Base-by-base conservation (phyloP, 129 eudicot genomes). In the Ambrosia trifida region DNA sequence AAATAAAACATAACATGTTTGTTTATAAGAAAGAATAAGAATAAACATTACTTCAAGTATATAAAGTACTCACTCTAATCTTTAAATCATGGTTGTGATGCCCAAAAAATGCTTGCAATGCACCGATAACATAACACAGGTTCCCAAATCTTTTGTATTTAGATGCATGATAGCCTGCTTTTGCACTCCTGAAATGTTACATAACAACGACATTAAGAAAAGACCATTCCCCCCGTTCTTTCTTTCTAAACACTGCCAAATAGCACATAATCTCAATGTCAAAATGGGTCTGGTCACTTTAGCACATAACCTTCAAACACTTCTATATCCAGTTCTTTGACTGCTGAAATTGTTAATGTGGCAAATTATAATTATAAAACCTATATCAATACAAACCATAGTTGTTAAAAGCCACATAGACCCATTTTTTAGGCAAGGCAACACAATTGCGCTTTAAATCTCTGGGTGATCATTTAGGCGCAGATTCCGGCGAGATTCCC, bases 141-240 rank as follows among this genome's bases (percentile, higher is more conserved):
- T 79, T 94, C 72, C 99, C 99, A 75, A 94, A 94, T 72, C 80
- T 90, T 83, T 94, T 94, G 90, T 94, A 90, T 71, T 83, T 86
- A 33, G 99, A 85, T 78, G 99, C 96, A 84, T 87, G 87, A 81
- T 83, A 92, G 67, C 98, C 98, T 44, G 96, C 96, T 83, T 92
- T 92, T 16, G 98, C 98, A 85, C 91, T 94, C 91, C 99, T 94
- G 85, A 78, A 80, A 68, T 40, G 59, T 63, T 66, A 16, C 19
- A 52, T 41, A 35, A 45, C 53, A 13, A 53, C n/a, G 70, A 49
- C 28, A 49, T 46, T 43, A 35, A 8, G 28, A 77, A 54, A 51
- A 31, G 52, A 18, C 61, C 51, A 17, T 77, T 16, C 44, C 59
- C 16, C 38, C 7, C 11, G 16, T 62, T 47, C 46, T 56, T 52